phyloP scores from a whole-genome alignment of 2,329 filamentous ascomycete genomes.

The Orbilia oligospora region DNA sequence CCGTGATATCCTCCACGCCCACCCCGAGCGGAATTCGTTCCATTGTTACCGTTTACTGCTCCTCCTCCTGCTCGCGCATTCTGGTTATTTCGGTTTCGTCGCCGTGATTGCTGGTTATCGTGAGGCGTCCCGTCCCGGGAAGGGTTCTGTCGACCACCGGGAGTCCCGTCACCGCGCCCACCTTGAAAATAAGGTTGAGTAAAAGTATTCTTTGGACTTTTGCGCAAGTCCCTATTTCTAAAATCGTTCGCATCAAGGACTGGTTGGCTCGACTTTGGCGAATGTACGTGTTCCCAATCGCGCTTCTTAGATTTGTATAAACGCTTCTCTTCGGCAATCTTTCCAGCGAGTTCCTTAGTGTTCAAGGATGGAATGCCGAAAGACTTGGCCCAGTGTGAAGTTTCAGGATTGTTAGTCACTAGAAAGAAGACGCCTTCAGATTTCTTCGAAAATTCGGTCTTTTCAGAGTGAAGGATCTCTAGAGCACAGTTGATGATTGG shows the following conservation, averaged over 20 bases:
- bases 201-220: slow-evolving; percentile 38
- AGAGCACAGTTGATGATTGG: slow-evolving; percentile 64
- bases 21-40: slow-evolving; percentile 23
- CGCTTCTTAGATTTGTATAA: slow-evolving; percentile 62
- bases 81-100: slow-evolving; percentile 55
- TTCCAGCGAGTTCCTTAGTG: slow-evolving; percentile 60
- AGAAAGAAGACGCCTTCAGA: slow-evolving; percentile 61
- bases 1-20: slow-evolving; percentile 51
- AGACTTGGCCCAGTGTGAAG: slow-evolving; percentile 62
- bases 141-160: slow-evolving; percentile 28
- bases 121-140: slow-evolving; percentile 11
- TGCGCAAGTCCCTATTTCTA: slow-evolving; percentile 47
- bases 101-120: slow-evolving; percentile 44
- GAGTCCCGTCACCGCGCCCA: slow-evolving; percentile 22
- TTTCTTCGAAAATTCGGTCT: slow-evolving; percentile 41
- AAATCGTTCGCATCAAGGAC: slow-evolving; percentile 57
- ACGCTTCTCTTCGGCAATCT: slow-evolving; percentile 62
- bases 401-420: slow-evolving; percentile 63
- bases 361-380: slow-evolving; percentile 62
- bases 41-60: not conserved
- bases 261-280: slow-evolving; percentile 40
- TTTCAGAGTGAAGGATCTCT: slow-evolving; percentile 58
- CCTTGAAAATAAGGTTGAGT: slow-evolving; percentile 39
- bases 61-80: slow-evolving; percentile 42
- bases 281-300: slow-evolving; percentile 61